phyloP scores from a whole-genome alignment of 352 stramenopile genomes.

The Pythium brassicae region DNA sequence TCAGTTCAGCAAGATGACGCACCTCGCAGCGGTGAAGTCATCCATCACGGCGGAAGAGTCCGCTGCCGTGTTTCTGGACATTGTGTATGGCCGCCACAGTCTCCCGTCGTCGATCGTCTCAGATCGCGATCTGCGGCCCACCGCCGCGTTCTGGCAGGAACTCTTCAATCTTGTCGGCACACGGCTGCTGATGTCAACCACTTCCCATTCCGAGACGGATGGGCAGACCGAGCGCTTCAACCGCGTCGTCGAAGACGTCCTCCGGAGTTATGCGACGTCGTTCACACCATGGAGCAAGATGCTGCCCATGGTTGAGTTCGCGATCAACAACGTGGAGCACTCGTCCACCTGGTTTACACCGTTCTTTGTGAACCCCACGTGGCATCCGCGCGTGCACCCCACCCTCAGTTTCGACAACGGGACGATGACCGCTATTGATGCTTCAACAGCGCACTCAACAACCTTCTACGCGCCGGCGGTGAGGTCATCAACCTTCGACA shows the following conservation, averaged over 20 bases:
- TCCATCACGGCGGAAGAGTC: constrained; percentile 16
- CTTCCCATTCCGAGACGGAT: constrained; percentile 13
- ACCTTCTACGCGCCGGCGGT: too few relatives aligned
- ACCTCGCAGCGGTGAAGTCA: constrained; percentile 10
- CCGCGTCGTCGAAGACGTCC: constrained; percentile 4
- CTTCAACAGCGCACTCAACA: too few relatives aligned
- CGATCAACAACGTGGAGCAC: constrained; percentile 21
- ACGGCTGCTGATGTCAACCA: constrained; percentile 6
- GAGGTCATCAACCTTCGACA: too few relatives aligned
- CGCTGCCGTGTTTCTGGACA: constrained; percentile 21
- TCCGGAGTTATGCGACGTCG: constrained; percentile 1
- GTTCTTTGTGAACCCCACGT: constrained; percentile 11
- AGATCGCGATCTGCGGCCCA: constrained; percentile 10
- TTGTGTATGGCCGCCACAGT: constrained; percentile 17
- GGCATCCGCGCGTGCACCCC: neutral
- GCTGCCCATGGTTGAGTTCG: constrained; percentile 20
- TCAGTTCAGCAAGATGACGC: constrained; percentile 25
- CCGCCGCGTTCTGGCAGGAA: constrained; percentile 1
- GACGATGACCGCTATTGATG: too few relatives aligned
- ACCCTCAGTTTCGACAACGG: neutral
- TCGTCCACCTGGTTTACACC: constrained; percentile 17
- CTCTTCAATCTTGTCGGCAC: neutral
- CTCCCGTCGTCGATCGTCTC: constrained; percentile 16
- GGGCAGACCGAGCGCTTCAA: constrained; percentile 12
- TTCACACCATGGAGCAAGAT: constrained; percentile 15